Base-by-base conservation (phyloP, 1,139 yeast genomes). In the Geotrichum cucujoidarum region DNA sequence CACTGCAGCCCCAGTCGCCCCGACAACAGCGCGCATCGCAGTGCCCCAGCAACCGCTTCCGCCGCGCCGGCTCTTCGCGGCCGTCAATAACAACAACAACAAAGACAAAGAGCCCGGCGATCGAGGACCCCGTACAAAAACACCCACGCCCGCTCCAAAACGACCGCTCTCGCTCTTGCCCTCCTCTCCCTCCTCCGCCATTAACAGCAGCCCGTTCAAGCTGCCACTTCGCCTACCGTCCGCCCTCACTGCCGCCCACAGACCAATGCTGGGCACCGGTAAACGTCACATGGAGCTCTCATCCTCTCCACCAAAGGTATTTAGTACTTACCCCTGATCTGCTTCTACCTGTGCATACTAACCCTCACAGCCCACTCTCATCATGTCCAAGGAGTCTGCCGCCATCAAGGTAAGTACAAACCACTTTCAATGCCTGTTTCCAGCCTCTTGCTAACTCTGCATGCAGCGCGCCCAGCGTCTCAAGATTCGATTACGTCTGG, bases 401-500 rank as follows among this genome's bases (percentile, higher is more conserved):
- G 13, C 37, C 14, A 30, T 31, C 20, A 40, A 40, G 37, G 43
- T 40, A 40, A 2, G 43, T 40, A 10, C n/a, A n/a, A n/a, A n/a
- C n/a, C n/a, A 24, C 27, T 24, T 24, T 6, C 27, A 6, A 24
- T 24, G 27, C 27, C 8, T 24, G 8, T 24, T 24, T 24, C 20
- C n/a, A 13, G 22, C 11, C 16, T 17, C 18, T n/a, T 20, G 24
- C 29, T 43, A 35, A 43, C 27, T 22, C 22, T 10, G 8, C 7
- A 16, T 21, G 14, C 30, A 49, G 44, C 74, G 79, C 25, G 89
- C 90, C 13, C 73, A 83, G 44, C 77, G 78, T 60, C 73, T 87
- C 59, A 82, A 82, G 61, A 71, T 81, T 57, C 79, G 90, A 58
- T 73, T 88, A 34, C 84, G 81, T 60, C 69, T 87, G 57, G 97